Evolutionary conservation across 495 filamentous ascomycete genomes (phyloP).

Genomic region (Chaetomium tenue): DNA sequence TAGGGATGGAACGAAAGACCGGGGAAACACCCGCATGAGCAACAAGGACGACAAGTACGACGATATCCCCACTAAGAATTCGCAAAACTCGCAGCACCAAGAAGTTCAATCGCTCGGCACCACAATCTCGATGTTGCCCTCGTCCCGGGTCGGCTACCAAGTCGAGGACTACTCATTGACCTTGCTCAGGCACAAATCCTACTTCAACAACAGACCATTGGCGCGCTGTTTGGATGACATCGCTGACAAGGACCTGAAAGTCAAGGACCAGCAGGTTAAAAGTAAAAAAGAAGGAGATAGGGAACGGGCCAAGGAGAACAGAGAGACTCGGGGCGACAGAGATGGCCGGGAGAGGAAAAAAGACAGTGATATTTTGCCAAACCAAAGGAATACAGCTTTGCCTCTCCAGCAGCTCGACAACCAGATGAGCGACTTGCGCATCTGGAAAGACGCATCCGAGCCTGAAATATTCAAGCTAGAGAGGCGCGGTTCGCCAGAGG

Average conservation of each 20-base stretch:
- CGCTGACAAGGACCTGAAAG: constrained; percentile 4
- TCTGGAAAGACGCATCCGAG: neutral
- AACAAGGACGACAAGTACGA: neutral
- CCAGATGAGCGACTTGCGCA: constrained; percentile 10
- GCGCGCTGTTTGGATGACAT: constrained; percentile 30
- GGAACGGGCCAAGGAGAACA: neutral
- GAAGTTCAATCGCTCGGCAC: neutral
- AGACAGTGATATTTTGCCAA: neutral
- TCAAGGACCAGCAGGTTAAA: neutral
- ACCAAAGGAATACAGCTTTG: neutral
- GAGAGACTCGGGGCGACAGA: neutral
- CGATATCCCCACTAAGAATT: neutral
- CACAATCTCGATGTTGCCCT: neutral
- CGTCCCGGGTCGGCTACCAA: constrained; percentile 13
- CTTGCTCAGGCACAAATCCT: constrained; percentile 32
- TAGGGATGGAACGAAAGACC: neutral
- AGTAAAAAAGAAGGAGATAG: neutral
- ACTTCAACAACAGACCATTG: constrained; percentile 30
- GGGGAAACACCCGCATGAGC: neutral
- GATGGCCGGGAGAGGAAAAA: neutral
- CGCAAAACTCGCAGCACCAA: neutral
- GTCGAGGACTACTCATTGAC: constrained; percentile 33
- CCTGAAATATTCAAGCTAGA: neutral
- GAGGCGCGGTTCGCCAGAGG: constrained; percentile 7
- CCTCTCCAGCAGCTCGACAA: constrained; percentile 5